Evolutionary conservation across 169 alveolate species (phyloP), one percentile per base, ranked within the genome.

Genomic region (Plasmodium relictum): DNA sequence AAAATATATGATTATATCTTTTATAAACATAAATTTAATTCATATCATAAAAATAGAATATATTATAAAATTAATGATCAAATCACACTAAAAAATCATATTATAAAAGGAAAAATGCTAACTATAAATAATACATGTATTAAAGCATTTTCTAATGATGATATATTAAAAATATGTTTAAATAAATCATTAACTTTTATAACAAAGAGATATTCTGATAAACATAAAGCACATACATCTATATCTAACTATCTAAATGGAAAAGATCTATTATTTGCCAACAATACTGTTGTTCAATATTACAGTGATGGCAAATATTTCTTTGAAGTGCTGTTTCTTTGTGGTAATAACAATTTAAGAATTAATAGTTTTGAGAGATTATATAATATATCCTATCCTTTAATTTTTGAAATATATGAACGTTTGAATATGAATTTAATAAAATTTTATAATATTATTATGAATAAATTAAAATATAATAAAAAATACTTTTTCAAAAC

Each of bases 261-360:
- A 20, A 70, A 31, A 70, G 92, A 86, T 48, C 31, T 86, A 14
- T 8, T 86, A 39, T 86, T 86, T 73, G 31, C 61, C 6, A 86
- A 86, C 39, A 86, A 86, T 52, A 86, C 92, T 3, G 76, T 86
- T 1, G 92, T 86, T 56, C 92, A 86, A 54, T 86, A 86, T 65
- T 86, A 86, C 48, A 71, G 58, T 8, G 92, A 86, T 86, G 88
- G 80, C 16, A 72, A 41, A 18, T 70, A 86, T 58, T 70, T 86
- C 20, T 86, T 86, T 44, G 92, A 86, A 59, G 76, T 66, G 31
- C 24, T 86, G 20, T 86, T 48, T 66, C 14, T 86, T 42, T 86
- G 92, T 86, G 87, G 92, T 16, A 59, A 86, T 65, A 86, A 86
- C 18, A 86, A 86, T 39, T 70, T 86, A 70, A 61, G 63, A 86